phyloP scores from a whole-genome alignment of 331 rosid genomes.

The Saraca asoca region DNA sequence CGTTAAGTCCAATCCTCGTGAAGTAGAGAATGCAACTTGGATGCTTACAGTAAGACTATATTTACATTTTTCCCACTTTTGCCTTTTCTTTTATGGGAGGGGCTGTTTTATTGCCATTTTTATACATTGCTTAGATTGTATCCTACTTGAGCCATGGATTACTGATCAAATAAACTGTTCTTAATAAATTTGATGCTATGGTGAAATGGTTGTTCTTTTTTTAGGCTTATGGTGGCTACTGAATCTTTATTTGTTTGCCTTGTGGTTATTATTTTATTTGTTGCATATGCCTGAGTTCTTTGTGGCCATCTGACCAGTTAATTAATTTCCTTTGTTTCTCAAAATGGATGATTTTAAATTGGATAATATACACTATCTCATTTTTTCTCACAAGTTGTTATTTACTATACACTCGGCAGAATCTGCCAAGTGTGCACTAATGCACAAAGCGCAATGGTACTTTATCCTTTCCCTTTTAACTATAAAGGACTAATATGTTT shows the following conservation, averaged over 20 bases:
- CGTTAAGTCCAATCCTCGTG: constrained; percentile 96
- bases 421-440: no score
- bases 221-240: not conserved
- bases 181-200: constrained; percentile 9
- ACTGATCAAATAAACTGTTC: not conserved
- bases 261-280: not conserved
- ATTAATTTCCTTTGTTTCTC: not conserved
- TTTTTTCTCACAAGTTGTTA: no score
- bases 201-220: not conserved
- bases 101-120: no score
- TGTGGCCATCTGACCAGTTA: constrained; percentile 10
- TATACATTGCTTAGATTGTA: not conserved
- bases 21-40: constrained; percentile 99
- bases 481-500: constrained; percentile 10
- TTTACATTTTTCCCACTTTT: not conserved
- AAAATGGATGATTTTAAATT: no score
- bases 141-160: not conserved
- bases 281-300: constrained; percentile 3
- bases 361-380: no score
- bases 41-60: constrained; percentile 91
- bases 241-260: not conserved
- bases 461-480: not conserved
- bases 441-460: no score
- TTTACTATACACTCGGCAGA: no score
- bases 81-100: not conserved